Percentiles rank a stretch among this genome's conserved stretches.
phyloP scores from a whole-genome alignment of 768 basidiomycete species.

The Lactifluus subvellereus region DNA sequence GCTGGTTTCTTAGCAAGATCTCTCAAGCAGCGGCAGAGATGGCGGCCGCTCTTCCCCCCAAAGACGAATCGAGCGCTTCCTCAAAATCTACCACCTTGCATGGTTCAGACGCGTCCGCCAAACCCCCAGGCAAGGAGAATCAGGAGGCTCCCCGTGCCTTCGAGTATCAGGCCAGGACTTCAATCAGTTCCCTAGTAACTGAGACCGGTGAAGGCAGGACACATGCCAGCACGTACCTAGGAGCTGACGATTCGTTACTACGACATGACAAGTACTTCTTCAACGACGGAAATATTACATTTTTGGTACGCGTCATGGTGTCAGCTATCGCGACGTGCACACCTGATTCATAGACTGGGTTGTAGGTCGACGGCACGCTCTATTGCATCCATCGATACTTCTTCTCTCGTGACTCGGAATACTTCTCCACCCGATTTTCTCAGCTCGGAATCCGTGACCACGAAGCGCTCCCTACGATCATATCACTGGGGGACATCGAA shows the following conservation, averaged over 20 bases:
- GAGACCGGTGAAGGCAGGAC: background rate
- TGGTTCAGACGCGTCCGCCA: too few relatives aligned
- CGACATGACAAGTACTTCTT: constrained; percentile 10
- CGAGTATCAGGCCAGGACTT: background rate
- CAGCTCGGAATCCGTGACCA: background rate
- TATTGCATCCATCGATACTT: background rate
- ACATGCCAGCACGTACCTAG: background rate
- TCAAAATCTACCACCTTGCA: too few relatives aligned
- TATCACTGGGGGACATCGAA: background rate
- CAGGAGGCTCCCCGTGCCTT: too few relatives aligned
- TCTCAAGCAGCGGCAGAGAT: too few relatives aligned
- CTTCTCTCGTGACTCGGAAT: constrained; percentile 9
- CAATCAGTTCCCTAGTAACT: background rate
- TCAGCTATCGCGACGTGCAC: background rate
- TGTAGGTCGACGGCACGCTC: background rate
- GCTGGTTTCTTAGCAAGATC: too few relatives aligned
- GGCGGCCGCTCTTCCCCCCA: too few relatives aligned
- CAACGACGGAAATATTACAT: background rate
- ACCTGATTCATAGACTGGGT: background rate
- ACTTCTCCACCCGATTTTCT: background rate
- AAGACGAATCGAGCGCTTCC: too few relatives aligned
- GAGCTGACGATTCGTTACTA: background rate
- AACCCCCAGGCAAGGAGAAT: too few relatives aligned
- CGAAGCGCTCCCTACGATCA: background rate
- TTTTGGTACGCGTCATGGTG: background rate